Base-by-base conservation (phyloP, 2,329 filamentous ascomycete species). In the Ophioceras dolichostomum region DNA sequence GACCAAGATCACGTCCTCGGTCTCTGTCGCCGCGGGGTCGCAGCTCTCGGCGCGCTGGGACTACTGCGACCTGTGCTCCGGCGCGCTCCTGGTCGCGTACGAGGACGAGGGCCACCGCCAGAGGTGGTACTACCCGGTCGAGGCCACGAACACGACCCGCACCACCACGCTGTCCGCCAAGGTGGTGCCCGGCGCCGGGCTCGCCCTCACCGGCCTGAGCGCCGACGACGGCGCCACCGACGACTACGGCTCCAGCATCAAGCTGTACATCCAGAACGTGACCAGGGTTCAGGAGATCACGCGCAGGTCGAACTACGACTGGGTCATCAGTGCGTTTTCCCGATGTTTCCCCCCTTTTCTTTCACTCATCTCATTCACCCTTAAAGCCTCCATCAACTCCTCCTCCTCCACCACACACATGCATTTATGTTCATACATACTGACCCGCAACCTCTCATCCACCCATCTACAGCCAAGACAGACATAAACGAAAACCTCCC, bases 41-140 rank as follows among this genome's bases (percentile, higher is more conserved):
- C 34, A 36, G 24, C 21, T 36, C 9, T 14, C 34, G n/a, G 34
- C 34, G 16, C 22, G 22, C 10, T 36, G 24, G 34, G 34, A 36
- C 34, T 21, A 27, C 10, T 36, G 34, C 24, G 21, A 17, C 5
- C 26, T n/a, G 4, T 27, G n/a, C 5, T 13, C 17, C 9, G 26
- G 34, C 14, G 19, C 34, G 22, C 10, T 9, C 16, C 12, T 18
- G 13, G 5, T 35, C 21, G 6, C 17, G 10, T 36, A 36, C 24
- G 34, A 36, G 16, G 20, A 21, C 14, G 34, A 18, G 29, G 29
- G 19, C 13, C 29, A 31, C 16, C 17, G n/a, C n/a, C n/a, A n/a
- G n/a, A n/a, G n/a, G n/a, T n/a, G n/a, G n/a, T n/a, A n/a, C n/a
- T n/a, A n/a, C n/a, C n/a, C n/a, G n/a, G n/a, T n/a, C n/a, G n/a